These are phyloP conservation scores for Nemania bipapillata DNA, from an alignment of 2,329 filamentous ascomycete species.

Conservation along the genomic window DNA sequence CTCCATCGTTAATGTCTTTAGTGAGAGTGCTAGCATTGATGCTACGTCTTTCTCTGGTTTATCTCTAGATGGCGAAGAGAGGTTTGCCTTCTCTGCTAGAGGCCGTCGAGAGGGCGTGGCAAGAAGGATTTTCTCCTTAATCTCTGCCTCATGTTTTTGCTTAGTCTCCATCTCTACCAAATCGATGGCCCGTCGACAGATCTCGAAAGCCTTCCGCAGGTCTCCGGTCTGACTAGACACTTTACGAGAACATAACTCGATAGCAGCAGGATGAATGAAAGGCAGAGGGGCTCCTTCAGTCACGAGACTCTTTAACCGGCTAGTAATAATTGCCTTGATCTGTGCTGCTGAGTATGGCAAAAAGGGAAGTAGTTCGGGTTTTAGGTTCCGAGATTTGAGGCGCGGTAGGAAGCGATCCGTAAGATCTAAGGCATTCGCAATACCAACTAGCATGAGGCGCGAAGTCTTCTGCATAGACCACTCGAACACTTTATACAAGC, in stretches of 20 bases:
- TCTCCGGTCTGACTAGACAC: constrained; percentile 94
- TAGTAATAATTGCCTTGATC: constrained; percentile 86
- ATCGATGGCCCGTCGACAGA: constrained; percentile 89
- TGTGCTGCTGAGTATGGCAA: constrained; percentile 89
- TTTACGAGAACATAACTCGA: constrained; percentile 93
- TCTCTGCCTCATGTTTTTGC: constrained; percentile 74
- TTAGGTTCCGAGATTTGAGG: constrained; percentile 90
- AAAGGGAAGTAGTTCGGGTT: constrained; percentile 89
- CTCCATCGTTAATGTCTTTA: constrained; percentile 73
- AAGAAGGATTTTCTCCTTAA: constrained; percentile 65
- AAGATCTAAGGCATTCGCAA: constrained; percentile 94
- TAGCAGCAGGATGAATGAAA: constrained; percentile 91
- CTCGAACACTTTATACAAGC: constrained; percentile 93
- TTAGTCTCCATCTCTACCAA: constrained; percentile 86
- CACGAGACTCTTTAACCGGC: constrained; percentile 80
- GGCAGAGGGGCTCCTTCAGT: constrained; percentile 72
- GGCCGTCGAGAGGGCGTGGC: constrained; percentile 78
- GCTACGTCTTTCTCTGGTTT: constrained; percentile 57
- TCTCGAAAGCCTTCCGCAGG: constrained; percentile 92
- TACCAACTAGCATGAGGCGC: constrained; percentile 84
- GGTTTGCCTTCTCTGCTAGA: constrained; percentile 82
- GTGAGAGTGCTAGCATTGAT: constrained; percentile 63
- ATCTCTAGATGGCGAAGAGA: constrained; percentile 64
- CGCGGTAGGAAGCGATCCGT: constrained; percentile 95
- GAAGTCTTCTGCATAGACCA: constrained; percentile 89